Percentiles rank a stretch among this genome's conserved stretches.
Evolutionary conservation across 2,329 filamentous ascomycete species (phyloP).

Genomic region (Aspergillus tamarii): DNA sequence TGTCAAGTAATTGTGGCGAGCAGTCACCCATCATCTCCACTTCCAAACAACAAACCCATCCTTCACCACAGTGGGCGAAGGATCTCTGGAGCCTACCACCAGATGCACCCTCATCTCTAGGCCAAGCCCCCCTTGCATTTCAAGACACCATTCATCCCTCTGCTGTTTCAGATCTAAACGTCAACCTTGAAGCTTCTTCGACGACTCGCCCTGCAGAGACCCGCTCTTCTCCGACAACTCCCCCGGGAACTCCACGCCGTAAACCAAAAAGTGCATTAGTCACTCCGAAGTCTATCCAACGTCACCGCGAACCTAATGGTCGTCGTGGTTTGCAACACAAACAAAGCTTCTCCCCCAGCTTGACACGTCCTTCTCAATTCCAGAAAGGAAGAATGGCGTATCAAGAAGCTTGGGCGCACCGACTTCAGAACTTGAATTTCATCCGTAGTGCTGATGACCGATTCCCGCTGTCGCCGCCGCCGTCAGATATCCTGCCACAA

Average conservation of each 20-base stretch:
- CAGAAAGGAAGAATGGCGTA: slow-evolving; percentile 47
- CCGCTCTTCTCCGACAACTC: slow-evolving; percentile 39
- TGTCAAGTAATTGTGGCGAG: slow-evolving; percentile 56
- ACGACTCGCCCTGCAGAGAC: slow-evolving; percentile 19
- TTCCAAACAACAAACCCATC: slow-evolving; percentile 42
- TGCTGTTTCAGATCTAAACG: slow-evolving; percentile 35
- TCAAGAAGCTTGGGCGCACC: slow-evolving; percentile 55
- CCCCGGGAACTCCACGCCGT: slow-evolving; percentile 41
- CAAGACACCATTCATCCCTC: slow-evolving; percentile 44
- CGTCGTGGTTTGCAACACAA: slow-evolving; percentile 43
- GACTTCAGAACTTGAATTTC: slow-evolving; percentile 57
- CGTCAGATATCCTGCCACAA: slow-evolving; percentile 46
- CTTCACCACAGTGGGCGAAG: slow-evolving; percentile 56
- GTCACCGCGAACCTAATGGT: slow-evolving; percentile 46
- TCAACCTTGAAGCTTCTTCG: slow-evolving; percentile 39
- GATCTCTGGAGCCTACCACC: slow-evolving; percentile 56
- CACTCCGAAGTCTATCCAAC: slow-evolving; percentile 43
- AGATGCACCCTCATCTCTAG: slow-evolving; percentile 45
- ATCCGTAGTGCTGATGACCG: slow-evolving; percentile 46
- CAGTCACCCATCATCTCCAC: slow-evolving; percentile 55
- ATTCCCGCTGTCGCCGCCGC: slow-evolving; percentile 50
- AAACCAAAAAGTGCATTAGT: slow-evolving; percentile 42
- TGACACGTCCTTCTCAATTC: slow-evolving; percentile 58
- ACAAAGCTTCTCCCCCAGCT: slow-evolving; percentile 53
- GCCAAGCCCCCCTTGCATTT: slow-evolving; percentile 37